phyloP scores from a whole-genome alignment of 2,329 filamentous ascomycete species.

The Alternaria sp. region DNA sequence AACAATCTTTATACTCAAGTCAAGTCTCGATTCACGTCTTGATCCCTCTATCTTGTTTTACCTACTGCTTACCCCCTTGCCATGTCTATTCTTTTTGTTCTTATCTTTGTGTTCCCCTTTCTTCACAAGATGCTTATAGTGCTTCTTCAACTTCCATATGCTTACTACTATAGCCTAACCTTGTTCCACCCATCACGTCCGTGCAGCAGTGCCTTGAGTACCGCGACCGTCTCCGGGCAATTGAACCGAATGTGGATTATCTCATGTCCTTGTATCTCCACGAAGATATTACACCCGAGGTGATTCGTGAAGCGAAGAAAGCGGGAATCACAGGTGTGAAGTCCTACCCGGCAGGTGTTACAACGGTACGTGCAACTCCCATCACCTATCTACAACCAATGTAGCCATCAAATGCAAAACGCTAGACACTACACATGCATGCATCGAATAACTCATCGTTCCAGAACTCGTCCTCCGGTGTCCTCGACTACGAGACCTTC shows the following conservation, averaged over 20 bases:
- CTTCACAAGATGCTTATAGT: neutral
- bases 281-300: constrained; percentile 57
- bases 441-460: fast-evolving
- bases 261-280: constrained; percentile 63
- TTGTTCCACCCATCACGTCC: constrained; percentile 60
- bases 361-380: constrained; percentile 33
- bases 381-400: neutral
- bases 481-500: constrained; percentile 73
- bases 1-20: neutral
- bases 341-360: constrained; percentile 65
- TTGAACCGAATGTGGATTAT: constrained; percentile 60
- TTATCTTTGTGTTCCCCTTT: fast-evolving
- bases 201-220: constrained; percentile 59
- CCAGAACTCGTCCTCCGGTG: constrained; percentile 69
- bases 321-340: constrained; percentile 78
- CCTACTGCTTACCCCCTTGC: neutral
- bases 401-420: neutral
- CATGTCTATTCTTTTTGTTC: neutral
- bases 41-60: neutral
- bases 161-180: constrained; percentile 55
- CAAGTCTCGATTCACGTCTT: neutral
- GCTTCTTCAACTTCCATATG: neutral
- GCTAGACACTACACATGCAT: neutral
- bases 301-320: constrained; percentile 74
- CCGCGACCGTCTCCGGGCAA: constrained; percentile 52